phyloP scores from a whole-genome alignment of 768 basidiomycete species.

The Lentinula sp. region DNA sequence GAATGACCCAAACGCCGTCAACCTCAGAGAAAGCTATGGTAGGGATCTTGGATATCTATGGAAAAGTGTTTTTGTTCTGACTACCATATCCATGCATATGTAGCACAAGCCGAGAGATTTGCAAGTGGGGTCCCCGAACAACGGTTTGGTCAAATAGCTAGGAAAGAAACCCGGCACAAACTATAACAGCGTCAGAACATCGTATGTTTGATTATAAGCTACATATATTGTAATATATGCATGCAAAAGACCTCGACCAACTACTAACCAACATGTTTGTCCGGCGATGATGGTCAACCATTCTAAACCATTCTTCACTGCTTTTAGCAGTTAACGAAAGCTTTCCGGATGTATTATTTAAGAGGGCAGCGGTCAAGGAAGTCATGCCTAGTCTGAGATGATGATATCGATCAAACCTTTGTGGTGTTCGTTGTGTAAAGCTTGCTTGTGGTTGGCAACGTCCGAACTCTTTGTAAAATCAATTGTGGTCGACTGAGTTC shows the following conservation, averaged over 20 bases:
- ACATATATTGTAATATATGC: background rate
- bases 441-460: no score
- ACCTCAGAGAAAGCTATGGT: constrained; percentile 64
- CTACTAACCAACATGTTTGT: no score
- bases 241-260: background rate
- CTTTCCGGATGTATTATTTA: no score
- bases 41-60: constrained; percentile 3
- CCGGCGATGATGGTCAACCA: no score
- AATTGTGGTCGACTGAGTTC: background rate
- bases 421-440: no score
- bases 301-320: no score
- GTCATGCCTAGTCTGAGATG: no score
- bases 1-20: constrained; percentile 58
- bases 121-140: constrained; percentile 50
- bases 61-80: background rate
- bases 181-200: constrained; percentile 22
- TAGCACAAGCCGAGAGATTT: constrained; percentile 61
- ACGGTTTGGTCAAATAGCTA: constrained; percentile 52
- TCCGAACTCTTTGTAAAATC: no score
- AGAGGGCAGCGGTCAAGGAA: no score
- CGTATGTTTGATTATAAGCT: no score
- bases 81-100: background rate
- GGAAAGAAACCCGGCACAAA: constrained; percentile 63
- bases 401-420: no score
- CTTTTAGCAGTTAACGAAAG: no score